These are phyloP conservation scores for Fraxinus angustifolia DNA, from an alignment of 305 asterid species.

Conservation along the genomic window DNA sequence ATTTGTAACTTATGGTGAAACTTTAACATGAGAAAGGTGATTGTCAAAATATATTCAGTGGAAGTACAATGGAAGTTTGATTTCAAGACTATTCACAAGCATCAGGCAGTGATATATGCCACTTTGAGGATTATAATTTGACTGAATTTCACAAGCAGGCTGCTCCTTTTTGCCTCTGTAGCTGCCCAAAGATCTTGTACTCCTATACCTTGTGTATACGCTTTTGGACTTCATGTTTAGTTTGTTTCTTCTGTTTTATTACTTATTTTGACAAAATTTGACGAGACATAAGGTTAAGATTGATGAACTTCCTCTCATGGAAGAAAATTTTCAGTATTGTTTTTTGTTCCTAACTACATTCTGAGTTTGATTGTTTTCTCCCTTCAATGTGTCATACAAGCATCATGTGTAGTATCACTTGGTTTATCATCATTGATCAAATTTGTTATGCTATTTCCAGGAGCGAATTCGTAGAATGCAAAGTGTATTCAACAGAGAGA, in stretches of 20 bases:
- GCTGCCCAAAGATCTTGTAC: background rate
- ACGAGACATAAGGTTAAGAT: background rate
- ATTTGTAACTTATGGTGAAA: background rate
- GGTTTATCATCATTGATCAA: background rate
- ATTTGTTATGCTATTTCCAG: slow-evolving; percentile 35
- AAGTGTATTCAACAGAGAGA: slow-evolving; percentile 86
- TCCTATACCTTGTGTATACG: background rate
- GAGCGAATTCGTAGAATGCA: slow-evolving; percentile 97
- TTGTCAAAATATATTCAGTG: background rate
- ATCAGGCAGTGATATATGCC: background rate
- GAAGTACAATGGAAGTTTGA: background rate
- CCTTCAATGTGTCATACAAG: background rate
- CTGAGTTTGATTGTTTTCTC: background rate
- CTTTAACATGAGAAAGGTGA: background rate
- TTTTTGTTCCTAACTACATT: background rate
- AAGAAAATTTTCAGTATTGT: background rate
- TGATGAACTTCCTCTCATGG: background rate
- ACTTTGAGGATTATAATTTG: background rate
- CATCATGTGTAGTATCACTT: slow-evolving; percentile 1
- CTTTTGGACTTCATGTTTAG: background rate
- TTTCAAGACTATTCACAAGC: background rate
- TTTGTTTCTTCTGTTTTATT: background rate
- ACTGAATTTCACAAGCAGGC: background rate
- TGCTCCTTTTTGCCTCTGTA: background rate
- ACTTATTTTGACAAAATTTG: background rate